Evolutionary conservation across 2,329 filamentous ascomycete species (phyloP).

Genomic region (Alternaria angustiovoidea): DNA sequence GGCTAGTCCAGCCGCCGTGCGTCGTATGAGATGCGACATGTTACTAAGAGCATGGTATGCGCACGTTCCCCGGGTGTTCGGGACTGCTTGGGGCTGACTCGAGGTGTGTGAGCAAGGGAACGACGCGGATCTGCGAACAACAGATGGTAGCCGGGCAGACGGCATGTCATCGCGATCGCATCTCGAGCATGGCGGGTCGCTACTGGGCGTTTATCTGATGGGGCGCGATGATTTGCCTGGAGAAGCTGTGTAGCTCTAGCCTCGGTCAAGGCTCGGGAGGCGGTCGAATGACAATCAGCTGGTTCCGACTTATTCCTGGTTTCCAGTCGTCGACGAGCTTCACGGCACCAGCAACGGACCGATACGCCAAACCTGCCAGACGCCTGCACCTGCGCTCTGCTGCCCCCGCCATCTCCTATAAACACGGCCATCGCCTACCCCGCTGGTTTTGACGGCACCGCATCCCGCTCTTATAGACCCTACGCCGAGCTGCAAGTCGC

Average conservation of each 20-base stretch:
- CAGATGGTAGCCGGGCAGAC: not conserved
- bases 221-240: constrained; percentile 6
- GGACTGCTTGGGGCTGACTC: not conserved
- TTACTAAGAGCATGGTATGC: constrained; percentile 2
- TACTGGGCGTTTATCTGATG: not conserved
- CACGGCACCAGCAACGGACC: constrained; percentile 26
- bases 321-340: constrained; percentile 8
- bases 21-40: not conserved
- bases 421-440: constrained; percentile 18
- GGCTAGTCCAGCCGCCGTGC: not conserved
- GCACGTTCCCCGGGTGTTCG: not conserved
- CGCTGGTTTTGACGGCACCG: constrained; percentile 14
- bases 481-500: constrained; percentile 3
- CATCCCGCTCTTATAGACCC: not conserved
- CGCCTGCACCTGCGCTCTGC: constrained; percentile 10
- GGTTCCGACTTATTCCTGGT: constrained; percentile 44
- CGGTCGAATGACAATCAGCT: constrained; percentile 28
- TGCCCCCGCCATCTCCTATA: constrained; percentile 18
- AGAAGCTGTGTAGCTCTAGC: not conserved
- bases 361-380: constrained; percentile 20
- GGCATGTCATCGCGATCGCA: not conserved
- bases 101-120: not conserved
- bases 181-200: not conserved
- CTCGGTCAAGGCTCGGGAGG: constrained; percentile 18
- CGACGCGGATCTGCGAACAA: not conserved